Conservation (phyloP, 2,329 filamentous ascomycete genomes). For the Fusarium algeriense region DNA sequence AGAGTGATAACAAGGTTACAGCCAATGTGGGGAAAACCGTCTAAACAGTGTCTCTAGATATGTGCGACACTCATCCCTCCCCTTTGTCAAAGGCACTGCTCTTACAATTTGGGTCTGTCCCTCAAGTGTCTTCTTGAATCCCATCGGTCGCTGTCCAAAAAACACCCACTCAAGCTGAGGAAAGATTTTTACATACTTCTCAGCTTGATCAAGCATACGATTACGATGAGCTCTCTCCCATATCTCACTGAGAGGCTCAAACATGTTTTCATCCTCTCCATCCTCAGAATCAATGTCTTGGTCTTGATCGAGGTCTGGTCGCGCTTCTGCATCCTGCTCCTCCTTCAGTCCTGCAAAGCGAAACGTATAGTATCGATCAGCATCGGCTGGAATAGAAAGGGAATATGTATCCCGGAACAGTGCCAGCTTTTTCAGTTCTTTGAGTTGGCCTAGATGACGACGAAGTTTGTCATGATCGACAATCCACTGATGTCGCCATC, state of each 20-base stretch:
- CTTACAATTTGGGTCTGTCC: not conserved
- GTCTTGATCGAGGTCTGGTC: not conserved
- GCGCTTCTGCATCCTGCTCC: not conserved
- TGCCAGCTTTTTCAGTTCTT: slow-evolving; percentile 15
- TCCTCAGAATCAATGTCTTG: not conserved
- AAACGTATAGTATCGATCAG: not conserved
- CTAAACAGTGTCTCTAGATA: not conserved
- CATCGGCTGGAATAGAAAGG: not conserved
- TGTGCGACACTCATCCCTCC: not conserved
- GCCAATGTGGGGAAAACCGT: too few relatives aligned
- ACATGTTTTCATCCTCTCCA: not conserved
- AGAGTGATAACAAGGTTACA: fast-evolving
- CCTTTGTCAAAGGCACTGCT: not conserved
- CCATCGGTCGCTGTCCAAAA: slow-evolving; percentile 25
- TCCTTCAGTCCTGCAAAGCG: not conserved
- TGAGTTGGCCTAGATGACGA: not conserved
- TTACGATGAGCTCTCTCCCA: slow-evolving; percentile 34
- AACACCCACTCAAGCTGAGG: slow-evolving; percentile 30
- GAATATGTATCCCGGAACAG: slow-evolving; percentile 20
- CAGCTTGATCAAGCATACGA: slow-evolving; percentile 32
- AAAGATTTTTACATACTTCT: slow-evolving; percentile 20
- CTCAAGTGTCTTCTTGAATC: not conserved
- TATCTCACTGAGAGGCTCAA: too few relatives aligned
- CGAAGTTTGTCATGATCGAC: slow-evolving; percentile 17
- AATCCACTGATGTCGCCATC: slow-evolving; percentile 11